Evolutionary conservation across 225 moss, liverwort and hornwort species (phyloP).

Genomic region (Polytrichum formosum): DNA sequence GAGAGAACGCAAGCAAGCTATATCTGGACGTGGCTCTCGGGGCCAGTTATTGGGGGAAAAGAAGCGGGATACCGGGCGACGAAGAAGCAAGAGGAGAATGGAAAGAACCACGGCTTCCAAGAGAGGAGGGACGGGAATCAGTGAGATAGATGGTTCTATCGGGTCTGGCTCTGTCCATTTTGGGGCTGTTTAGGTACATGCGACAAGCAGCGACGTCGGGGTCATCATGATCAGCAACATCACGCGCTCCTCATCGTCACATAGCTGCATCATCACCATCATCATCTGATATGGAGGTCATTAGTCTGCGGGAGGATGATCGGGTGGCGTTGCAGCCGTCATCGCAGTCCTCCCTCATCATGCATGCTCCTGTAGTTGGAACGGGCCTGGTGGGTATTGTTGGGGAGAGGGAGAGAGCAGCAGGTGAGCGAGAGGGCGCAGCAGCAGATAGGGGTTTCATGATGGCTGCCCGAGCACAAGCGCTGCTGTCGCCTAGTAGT

Average conservation of each 20-base stretch:
- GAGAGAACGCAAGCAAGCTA: slow-evolving; percentile 26
- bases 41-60: slow-evolving; percentile 18
- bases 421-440: slow-evolving; percentile 46
- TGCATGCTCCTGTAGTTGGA: slow-evolving; percentile 55
- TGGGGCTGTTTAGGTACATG: slow-evolving; percentile 85
- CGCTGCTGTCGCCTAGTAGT: slow-evolving; percentile 27
- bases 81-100: slow-evolving; percentile 35
- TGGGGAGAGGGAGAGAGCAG: slow-evolving; percentile 51
- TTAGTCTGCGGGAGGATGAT: slow-evolving; percentile 70
- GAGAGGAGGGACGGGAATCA: slow-evolving; percentile 46
- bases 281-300: slow-evolving; percentile 57
- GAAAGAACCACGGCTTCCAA: slow-evolving; percentile 46
- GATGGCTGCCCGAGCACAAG: slow-evolving; percentile 73
- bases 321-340: slow-evolving; percentile 34
- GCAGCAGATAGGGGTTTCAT: slow-evolving; percentile 76
- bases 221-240: slow-evolving; percentile 15
- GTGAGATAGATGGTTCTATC: slow-evolving; percentile 86
- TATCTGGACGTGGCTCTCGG: slow-evolving; percentile 5
- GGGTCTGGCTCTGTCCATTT: slow-evolving; percentile 76
- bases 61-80: slow-evolving; percentile 18
- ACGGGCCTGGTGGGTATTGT: slow-evolving; percentile 26
- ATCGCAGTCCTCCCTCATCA: slow-evolving; percentile 45
- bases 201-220: slow-evolving; percentile 53
- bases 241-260: slow-evolving; percentile 25
- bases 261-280: slow-evolving; percentile 18